Evolutionary conservation across 495 filamentous ascomycete species (phyloP).

Genomic region (Hypoxylon crocopeplum): DNA sequence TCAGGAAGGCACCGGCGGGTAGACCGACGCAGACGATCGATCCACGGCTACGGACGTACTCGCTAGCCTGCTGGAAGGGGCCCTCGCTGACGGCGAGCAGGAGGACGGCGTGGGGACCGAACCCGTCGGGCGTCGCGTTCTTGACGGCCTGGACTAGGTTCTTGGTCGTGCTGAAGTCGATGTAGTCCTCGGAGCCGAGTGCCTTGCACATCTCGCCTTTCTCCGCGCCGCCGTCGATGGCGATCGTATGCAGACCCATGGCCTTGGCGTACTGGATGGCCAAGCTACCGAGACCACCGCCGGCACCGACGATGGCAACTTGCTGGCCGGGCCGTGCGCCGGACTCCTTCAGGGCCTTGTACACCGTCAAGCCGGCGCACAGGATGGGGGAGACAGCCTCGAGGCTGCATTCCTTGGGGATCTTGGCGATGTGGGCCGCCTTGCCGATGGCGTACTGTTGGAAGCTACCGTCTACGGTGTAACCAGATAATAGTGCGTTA

Average conservation of each 20-base stretch:
- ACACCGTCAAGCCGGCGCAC: slow-evolving; percentile 90
- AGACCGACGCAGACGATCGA: slow-evolving; percentile 85
- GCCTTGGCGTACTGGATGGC: slow-evolving; percentile 88
- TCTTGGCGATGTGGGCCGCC: slow-evolving; percentile 78
- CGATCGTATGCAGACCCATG: slow-evolving; percentile 81
- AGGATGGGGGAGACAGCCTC: slow-evolving; percentile 83
- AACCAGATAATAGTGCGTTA: slow-evolving; percentile 76
- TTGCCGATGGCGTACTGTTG: slow-evolving; percentile 91
- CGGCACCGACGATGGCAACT: slow-evolving; percentile 87
- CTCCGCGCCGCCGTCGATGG: slow-evolving; percentile 81
- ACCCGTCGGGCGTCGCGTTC: slow-evolving; percentile 74
- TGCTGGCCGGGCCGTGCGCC: slow-evolving; percentile 74
- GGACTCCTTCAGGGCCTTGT: slow-evolving; percentile 90
- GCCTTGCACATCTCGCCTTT: slow-evolving; percentile 71
- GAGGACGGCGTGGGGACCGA: slow-evolving; percentile 88
- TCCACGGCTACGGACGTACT: slow-evolving; percentile 81
- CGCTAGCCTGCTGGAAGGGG: slow-evolving; percentile 90
- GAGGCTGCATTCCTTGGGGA: slow-evolving; percentile 76
- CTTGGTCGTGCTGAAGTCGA: slow-evolving; percentile 77
- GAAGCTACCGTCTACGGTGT: slow-evolving; percentile 92
- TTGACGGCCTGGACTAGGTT: slow-evolving; percentile 86
- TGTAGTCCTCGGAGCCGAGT: slow-evolving; percentile 73
- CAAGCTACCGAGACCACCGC: slow-evolving; percentile 83
- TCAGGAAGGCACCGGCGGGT: slow-evolving; percentile 76
- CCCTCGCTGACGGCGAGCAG: slow-evolving; percentile 84